phyloP scores from a whole-genome alignment of 2,329 filamentous ascomycete species.

The Trichophyton simii region DNA sequence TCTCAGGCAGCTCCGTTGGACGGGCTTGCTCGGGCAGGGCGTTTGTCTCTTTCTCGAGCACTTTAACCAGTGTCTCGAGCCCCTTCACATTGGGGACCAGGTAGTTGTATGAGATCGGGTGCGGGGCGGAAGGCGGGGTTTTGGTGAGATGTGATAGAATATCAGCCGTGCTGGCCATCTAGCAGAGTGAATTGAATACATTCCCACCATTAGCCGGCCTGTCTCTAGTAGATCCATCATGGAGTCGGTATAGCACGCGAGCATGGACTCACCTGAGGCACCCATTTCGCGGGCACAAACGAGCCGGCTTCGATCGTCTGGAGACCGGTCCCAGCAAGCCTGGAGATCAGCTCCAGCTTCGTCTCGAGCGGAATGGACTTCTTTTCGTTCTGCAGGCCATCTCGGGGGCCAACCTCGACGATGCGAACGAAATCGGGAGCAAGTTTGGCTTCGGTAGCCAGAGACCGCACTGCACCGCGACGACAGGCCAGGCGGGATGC shows the following conservation, averaged over 20 bases:
- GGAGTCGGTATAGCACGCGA: too few species aligned
- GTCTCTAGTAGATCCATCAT: not conserved
- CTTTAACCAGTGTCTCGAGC: conserved; percentile 46
- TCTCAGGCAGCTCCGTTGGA: conserved; percentile 35
- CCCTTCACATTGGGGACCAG: conserved; percentile 52
- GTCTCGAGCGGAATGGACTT: conserved; percentile 36
- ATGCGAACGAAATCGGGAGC: conserved; percentile 40
- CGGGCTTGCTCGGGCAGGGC: conserved; percentile 18
- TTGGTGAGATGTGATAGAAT: conserved; percentile 45
- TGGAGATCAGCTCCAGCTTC: conserved; percentile 39
- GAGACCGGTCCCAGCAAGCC: conserved; percentile 37
- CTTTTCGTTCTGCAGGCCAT: conserved; percentile 44
- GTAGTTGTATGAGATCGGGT: conserved; percentile 51
- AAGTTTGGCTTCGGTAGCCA: conserved; percentile 31
- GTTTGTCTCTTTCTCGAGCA: conserved; percentile 35
- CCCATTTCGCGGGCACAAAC: conserved; percentile 43
- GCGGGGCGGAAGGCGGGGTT: conserved; percentile 37
- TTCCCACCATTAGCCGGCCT: not conserved
- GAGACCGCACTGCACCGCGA: conserved; percentile 17
- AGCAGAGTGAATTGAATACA: not conserved
- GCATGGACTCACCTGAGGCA: conserved; percentile 36
- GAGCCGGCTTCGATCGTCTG: conserved; percentile 42
- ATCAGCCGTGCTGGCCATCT: conserved; percentile 55
- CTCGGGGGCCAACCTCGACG: conserved; percentile 42
- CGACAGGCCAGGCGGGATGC: conserved; percentile 22